Evolutionary conservation across 2,329 filamentous ascomycete genomes (phyloP).

Genomic region (Aspergillus niger): DNA sequence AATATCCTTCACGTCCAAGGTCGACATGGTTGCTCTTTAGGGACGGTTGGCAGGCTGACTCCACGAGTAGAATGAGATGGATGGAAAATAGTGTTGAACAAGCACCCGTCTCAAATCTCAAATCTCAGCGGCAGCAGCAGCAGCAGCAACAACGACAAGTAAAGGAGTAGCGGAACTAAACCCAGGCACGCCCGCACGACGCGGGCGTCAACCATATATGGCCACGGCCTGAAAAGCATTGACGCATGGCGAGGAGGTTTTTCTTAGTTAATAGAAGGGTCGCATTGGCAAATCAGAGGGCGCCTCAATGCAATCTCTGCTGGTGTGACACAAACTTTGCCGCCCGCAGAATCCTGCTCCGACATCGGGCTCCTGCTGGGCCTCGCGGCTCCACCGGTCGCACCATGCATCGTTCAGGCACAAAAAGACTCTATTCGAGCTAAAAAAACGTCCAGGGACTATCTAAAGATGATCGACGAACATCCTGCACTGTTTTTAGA

Average conservation of each 20-base stretch:
- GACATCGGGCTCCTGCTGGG: neutral
- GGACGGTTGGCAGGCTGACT: slow-evolving; percentile 8
- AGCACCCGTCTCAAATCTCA: neutral
- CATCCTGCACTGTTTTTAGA: neutral
- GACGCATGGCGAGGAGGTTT: slow-evolving; percentile 5
- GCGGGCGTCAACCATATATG: neutral
- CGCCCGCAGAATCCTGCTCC: slow-evolving; percentile 1
- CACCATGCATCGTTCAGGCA: neutral
- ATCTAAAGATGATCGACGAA: neutral
- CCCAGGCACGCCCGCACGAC: neutral
- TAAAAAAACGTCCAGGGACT: neutral
- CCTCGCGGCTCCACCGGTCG: neutral
- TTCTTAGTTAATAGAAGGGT: slow-evolving; percentile 10
- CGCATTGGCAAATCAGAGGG: neutral
- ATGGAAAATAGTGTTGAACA: neutral
- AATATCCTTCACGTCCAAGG: slow-evolving; percentile 15
- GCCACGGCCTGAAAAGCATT: neutral
- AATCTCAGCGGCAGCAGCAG: neutral
- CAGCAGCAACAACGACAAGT: neutral
- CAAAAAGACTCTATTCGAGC: neutral
- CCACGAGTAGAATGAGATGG: neutral
- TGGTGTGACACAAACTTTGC: slow-evolving; percentile 8
- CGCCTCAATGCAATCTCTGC: slow-evolving; percentile 2
- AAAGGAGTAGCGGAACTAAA: neutral
- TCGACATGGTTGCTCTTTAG: neutral